Percentiles rank a stretch among this genome's conserved stretches.
phyloP scores from a whole-genome alignment of 2,329 filamentous ascomycete species.

The Aspergillus pseudotamarii region DNA sequence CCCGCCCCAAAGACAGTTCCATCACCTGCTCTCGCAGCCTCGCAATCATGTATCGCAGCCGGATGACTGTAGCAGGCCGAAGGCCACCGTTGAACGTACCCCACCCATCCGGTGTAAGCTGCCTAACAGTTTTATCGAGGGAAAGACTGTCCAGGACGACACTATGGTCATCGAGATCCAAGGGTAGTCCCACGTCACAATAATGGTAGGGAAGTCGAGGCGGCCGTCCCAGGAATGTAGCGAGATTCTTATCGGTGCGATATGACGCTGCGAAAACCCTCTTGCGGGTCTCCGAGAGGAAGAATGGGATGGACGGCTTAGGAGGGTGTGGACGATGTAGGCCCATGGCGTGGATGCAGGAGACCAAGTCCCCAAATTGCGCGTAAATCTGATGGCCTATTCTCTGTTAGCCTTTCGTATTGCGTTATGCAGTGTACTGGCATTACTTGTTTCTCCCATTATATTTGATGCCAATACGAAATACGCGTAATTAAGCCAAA shows the following conservation, averaged over 20 bases:
- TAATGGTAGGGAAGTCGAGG: slow-evolving; percentile 10
- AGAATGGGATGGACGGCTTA: neutral
- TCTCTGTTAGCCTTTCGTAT: neutral
- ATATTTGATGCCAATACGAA: slow-evolving; percentile 3
- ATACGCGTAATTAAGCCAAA: slow-evolving; percentile 8
- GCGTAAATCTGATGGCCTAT: slow-evolving; percentile 7
- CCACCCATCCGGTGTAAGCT: slow-evolving; percentile 26
- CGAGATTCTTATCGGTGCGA: slow-evolving; percentile 11
- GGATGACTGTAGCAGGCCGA: slow-evolving; percentile 21
- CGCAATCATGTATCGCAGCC: slow-evolving; percentile 26
- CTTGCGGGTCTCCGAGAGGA: slow-evolving; percentile 8
- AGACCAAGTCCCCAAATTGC: slow-evolving; percentile 8
- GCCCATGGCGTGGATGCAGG: slow-evolving; percentile 3
- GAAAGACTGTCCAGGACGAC: slow-evolving; percentile 9
- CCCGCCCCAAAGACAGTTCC: slow-evolving; percentile 22
- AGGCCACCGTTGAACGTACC: slow-evolving; percentile 11
- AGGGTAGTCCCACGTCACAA: slow-evolving; percentile 7
- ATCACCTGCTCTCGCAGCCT: slow-evolving; percentile 27
- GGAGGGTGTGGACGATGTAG: neutral
- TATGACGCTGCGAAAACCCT: slow-evolving; percentile 4
- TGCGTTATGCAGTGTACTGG: neutral
- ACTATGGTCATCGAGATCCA: slow-evolving; percentile 5
- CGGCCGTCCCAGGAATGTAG: slow-evolving; percentile 10
- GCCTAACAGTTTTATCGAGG: slow-evolving; percentile 14
- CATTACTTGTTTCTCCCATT: slow-evolving; percentile 8